phyloP scores from a whole-genome alignment of 768 basidiomycete genomes.

The Lentinula guzmanii region DNA sequence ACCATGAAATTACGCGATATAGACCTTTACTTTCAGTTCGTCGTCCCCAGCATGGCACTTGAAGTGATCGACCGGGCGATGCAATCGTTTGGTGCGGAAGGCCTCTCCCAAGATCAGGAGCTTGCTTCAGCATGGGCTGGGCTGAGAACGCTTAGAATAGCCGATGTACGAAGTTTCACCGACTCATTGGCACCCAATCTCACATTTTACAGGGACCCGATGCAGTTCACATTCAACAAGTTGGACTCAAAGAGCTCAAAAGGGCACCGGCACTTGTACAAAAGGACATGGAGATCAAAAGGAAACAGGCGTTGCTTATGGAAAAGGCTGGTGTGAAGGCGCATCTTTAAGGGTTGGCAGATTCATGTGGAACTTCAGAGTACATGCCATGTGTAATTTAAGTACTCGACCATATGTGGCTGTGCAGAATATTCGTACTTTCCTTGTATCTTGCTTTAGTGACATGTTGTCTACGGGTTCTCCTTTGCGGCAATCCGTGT shows the following conservation, averaged over 20 bases:
- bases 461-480: background rate
- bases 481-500: background rate
- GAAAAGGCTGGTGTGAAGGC: conserved; percentile 57
- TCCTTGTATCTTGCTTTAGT: too few species aligned
- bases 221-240: conserved; percentile 90
- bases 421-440: background rate
- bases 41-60: conserved; percentile 88
- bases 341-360: conserved; percentile 32
- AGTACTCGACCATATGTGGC: background rate
- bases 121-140: conserved; percentile 75
- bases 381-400: background rate
- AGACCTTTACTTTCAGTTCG: conserved; percentile 51
- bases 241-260: conserved; percentile 84
- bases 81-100: conserved; percentile 95
- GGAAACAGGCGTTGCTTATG: conserved; percentile 49
- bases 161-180: conserved; percentile 47
- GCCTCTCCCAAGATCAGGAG: conserved; percentile 83
- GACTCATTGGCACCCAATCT: too few species aligned
- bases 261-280: conserved; percentile 59
- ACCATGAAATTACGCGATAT: background rate
- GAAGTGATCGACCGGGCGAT: conserved; percentile 92
- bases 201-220: background rate
- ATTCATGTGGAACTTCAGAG: background rate
- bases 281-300: conserved; percentile 49
- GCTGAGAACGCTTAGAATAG: conserved; percentile 81